Percentiles rank a stretch among this genome's conserved stretches.
phyloP scores from a whole-genome alignment of 768 basidiomycete genomes.

The Ramaria rubella region DNA sequence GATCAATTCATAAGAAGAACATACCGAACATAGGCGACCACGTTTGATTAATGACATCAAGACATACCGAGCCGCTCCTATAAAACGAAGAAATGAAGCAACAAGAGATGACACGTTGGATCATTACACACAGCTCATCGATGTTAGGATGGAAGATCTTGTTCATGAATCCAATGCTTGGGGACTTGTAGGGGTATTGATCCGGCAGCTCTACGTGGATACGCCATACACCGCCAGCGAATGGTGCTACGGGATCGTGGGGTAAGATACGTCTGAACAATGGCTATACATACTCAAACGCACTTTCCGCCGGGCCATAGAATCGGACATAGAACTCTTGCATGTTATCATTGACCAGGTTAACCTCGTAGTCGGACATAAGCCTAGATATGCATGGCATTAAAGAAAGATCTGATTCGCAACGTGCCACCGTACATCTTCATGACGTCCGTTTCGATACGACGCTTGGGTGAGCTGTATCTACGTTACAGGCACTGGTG shows the following conservation, averaged over 20 bases:
- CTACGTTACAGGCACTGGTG: background rate
- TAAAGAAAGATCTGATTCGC: background rate
- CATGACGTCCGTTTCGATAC: conserved; percentile 99
- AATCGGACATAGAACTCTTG: conserved; percentile 98
- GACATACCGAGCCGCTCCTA: conserved; percentile 94
- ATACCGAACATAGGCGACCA: conserved; percentile 99
- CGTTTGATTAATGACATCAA: conserved; percentile 98
- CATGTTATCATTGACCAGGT: conserved; percentile 96
- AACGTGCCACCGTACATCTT: conserved; percentile 63
- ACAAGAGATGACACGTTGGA: conserved; percentile 7
- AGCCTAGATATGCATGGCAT: conserved; percentile 48
- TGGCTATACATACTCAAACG: conserved; percentile 24
- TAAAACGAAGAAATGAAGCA: conserved; percentile 7
- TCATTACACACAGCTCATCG: conserved; percentile 81
- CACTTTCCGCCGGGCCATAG: conserved; percentile 90
- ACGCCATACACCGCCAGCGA: conserved; percentile 98
- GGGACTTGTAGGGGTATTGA: conserved; percentile 98
- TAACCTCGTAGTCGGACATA: conserved; percentile 99
- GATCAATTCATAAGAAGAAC: conserved; percentile 22
- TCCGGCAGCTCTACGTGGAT: conserved; percentile 98
- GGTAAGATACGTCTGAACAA: background rate
- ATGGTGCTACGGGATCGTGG: conserved; percentile 59
- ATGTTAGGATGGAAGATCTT: conserved; percentile 99
- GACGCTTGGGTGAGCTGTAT: conserved; percentile 67
- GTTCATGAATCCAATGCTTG: conserved; percentile 99